phyloP scores from a whole-genome alignment of 768 basidiomycete species.

The Imleria badia region DNA sequence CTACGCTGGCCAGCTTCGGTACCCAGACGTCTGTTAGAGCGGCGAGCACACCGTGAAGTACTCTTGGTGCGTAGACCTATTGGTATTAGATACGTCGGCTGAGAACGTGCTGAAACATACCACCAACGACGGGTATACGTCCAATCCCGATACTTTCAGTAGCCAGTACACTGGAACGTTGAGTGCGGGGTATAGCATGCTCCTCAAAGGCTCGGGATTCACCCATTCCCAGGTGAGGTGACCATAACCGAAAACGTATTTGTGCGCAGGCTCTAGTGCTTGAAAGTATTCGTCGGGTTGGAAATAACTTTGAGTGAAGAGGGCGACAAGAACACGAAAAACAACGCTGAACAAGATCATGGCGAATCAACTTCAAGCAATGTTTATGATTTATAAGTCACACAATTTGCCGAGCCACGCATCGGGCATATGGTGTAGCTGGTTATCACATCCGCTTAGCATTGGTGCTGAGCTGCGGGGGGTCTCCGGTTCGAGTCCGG shows the following conservation, averaged over 20 bases:
- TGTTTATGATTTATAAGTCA: not conserved
- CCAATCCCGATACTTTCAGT: slow-evolving; percentile 55
- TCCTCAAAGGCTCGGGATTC: slow-evolving; percentile 65
- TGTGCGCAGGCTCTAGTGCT: slow-evolving; percentile 89
- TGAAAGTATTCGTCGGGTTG: slow-evolving; percentile 99
- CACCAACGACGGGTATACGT: slow-evolving; percentile 50
- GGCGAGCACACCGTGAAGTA: slow-evolving; percentile 75
- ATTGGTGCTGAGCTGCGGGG: slow-evolving; percentile 29
- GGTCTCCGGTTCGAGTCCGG: slow-evolving; percentile 42
- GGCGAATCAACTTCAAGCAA: not conserved
- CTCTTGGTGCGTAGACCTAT: slow-evolving; percentile 72
- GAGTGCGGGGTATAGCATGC: slow-evolving; percentile 76
- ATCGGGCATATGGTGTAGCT: slow-evolving; percentile 37
- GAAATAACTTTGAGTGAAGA: slow-evolving; percentile 82
- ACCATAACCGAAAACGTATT: slow-evolving; percentile 87
- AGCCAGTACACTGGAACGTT: slow-evolving; percentile 80
- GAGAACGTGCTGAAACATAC: slow-evolving; percentile 44
- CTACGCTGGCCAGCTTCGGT: slow-evolving; percentile 54
- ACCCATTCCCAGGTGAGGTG: slow-evolving; percentile 97
- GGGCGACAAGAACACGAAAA: slow-evolving; percentile 59
- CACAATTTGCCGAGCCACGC: not conserved
- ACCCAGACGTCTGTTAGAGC: slow-evolving; percentile 79
- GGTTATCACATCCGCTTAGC: slow-evolving; percentile 40
- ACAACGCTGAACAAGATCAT: slow-evolving; percentile 38
- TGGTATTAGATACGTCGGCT: not conserved